phyloP scores from a whole-genome alignment of 306 rosid genomes.

The Malus domestica region ASM211411v1 NC_041789.1:9942001-9942500 shows the following conservation, averaged over 20 bases:
- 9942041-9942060: constrained; percentile 15
- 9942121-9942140: background rate
- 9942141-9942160: background rate
- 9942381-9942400: constrained; percentile 72
- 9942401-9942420: constrained; percentile 55
- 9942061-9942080: constrained; percentile 21
- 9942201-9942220: constrained; percentile 60
- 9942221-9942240: constrained; percentile 65
- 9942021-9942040: background rate
- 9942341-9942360: constrained; percentile 59
- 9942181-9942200: constrained; percentile 32
- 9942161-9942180: too few species aligned
- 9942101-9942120: background rate
- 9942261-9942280: constrained; percentile 40
- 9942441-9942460: constrained; percentile 63
- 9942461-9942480: constrained; percentile 95
- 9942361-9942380: constrained; percentile 85
- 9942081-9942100: constrained; percentile 20
- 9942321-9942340: constrained; percentile 70
- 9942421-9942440: constrained; percentile 68
- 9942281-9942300: constrained; percentile 50
- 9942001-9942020: constrained; percentile 26
- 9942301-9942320: constrained; percentile 41
- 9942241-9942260: constrained; percentile 66
- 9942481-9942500: constrained; percentile 64